phyloP scores from a whole-genome alignment of 2,329 filamentous ascomycete genomes.

The Pseudocercospora fuligena region DNA sequence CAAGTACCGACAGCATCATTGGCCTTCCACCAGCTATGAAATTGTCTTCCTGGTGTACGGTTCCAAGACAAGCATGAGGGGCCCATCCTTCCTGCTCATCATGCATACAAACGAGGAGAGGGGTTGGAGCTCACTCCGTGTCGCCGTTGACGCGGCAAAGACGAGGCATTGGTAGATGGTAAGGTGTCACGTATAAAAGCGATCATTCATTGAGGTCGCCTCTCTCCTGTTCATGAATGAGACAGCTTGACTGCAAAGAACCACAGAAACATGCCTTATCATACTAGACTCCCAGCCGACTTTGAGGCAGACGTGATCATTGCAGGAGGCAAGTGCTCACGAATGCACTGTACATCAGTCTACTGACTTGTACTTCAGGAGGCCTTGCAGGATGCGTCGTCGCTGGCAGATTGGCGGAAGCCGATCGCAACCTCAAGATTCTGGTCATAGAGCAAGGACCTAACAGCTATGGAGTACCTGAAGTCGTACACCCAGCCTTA shows the following conservation, averaged over 20 bases:
- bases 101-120: conserved; percentile 4
- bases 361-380: conserved; percentile 38
- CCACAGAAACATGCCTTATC: conserved; percentile 22
- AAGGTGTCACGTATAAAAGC: background rate
- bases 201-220: background rate
- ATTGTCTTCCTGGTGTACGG: background rate
- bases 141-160: conserved; percentile 10
- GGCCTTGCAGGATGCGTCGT: conserved; percentile 57
- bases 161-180: background rate
- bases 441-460: conserved; percentile 60
- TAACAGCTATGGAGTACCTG: conserved; percentile 58
- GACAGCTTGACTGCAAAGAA: background rate
- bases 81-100: conserved; percentile 8
- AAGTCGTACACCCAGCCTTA: conserved; percentile 57
- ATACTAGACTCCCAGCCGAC: conserved; percentile 24
- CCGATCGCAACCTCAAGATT: conserved; percentile 55
- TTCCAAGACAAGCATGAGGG: conserved; percentile 9
- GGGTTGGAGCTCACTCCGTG: conserved; percentile 5
- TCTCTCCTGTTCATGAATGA: background rate
- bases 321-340: conserved; percentile 21
- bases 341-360: too few relatives aligned
- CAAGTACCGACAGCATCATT: background rate
- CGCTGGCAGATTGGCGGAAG: conserved; percentile 57
- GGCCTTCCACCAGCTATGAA: background rate
- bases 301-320: conserved; percentile 30